These are phyloP conservation scores for Acanthamoeba divionensis DNA, from an alignment of 208 protist genomes.

Conservation along the genomic window DNA sequence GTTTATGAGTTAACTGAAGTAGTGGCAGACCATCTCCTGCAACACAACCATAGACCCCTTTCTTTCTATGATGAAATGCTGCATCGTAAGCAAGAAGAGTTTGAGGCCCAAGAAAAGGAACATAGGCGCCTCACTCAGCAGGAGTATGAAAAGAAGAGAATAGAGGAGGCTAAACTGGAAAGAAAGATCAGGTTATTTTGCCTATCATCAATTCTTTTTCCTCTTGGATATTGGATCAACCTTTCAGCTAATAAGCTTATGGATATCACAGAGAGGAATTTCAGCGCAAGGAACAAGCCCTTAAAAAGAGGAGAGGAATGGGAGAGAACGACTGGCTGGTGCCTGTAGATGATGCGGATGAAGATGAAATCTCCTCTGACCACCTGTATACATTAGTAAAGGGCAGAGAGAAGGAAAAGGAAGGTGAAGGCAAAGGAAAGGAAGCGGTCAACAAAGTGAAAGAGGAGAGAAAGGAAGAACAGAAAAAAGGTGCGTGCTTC, in stretches of 20 bases:
- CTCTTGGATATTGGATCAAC: neutral
- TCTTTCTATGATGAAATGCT: constrained; percentile 49
- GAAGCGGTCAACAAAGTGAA: neutral
- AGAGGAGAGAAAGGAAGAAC: neutral
- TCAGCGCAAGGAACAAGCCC: constrained; percentile 2
- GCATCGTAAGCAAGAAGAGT: neutral
- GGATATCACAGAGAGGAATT: neutral
- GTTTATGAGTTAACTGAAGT: constrained; percentile 1
- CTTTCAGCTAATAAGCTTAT: neutral
- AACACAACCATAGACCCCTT: constrained; percentile 2
- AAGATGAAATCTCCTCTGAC: too few relatives aligned
- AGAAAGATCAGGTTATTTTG: neutral
- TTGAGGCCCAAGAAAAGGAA: neutral
- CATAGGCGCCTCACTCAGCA: neutral
- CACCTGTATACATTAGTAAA: too few relatives aligned
- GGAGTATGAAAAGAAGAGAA: neutral
- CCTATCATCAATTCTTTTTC: neutral
- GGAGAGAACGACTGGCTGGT: constrained; percentile 18
- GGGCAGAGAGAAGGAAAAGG: neutral
- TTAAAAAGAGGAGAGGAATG: neutral
- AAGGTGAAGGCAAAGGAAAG: neutral
- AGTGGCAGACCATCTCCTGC: neutral
- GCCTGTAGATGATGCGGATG: neutral
- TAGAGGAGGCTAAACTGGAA: neutral
- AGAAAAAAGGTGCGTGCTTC: neutral